Evolutionary conservation across 2,329 filamentous ascomycete species (phyloP).

Genomic region (Fusarium sp.): DNA sequence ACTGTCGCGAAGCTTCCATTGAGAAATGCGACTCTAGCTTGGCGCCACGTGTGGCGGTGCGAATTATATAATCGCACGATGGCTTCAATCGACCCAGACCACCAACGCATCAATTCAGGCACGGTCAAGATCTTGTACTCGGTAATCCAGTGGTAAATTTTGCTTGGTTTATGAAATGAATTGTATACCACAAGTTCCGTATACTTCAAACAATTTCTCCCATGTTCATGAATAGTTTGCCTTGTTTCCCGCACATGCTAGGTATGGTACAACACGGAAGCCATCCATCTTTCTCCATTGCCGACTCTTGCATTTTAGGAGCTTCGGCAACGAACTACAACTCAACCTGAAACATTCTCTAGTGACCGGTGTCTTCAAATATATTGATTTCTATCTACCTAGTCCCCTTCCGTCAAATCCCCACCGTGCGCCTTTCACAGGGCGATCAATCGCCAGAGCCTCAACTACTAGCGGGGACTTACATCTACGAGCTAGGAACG

Average conservation of each 20-base stretch:
- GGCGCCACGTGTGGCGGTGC: conserved; percentile 24
- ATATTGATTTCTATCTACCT: not conserved
- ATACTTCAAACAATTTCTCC: not conserved
- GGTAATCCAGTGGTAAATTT: not conserved
- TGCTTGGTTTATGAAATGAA: not conserved
- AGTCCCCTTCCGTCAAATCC: not conserved
- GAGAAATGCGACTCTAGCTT: not conserved
- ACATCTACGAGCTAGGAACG: not conserved
- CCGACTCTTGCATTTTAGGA: not conserved
- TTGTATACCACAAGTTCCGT: not conserved
- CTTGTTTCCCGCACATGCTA: not conserved
- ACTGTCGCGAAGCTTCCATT: conserved; percentile 31
- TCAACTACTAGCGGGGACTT: not conserved
- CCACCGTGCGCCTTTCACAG: conserved; percentile 23
- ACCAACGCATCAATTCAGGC: not conserved
- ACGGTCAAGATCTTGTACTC: not conserved
- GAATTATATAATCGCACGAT: conserved; percentile 12
- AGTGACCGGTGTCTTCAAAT: not conserved
- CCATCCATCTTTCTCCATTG: not conserved
- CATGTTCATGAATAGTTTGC: not conserved
- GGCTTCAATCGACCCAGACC: not conserved
- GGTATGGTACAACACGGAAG: not conserved
- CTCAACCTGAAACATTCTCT: not conserved
- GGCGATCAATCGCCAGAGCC: not conserved
- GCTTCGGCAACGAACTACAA: not conserved